phyloP scores from a whole-genome alignment of 228 moss, liverwort and hornwort genomes.

The Sphagnum fallax region DNA sequence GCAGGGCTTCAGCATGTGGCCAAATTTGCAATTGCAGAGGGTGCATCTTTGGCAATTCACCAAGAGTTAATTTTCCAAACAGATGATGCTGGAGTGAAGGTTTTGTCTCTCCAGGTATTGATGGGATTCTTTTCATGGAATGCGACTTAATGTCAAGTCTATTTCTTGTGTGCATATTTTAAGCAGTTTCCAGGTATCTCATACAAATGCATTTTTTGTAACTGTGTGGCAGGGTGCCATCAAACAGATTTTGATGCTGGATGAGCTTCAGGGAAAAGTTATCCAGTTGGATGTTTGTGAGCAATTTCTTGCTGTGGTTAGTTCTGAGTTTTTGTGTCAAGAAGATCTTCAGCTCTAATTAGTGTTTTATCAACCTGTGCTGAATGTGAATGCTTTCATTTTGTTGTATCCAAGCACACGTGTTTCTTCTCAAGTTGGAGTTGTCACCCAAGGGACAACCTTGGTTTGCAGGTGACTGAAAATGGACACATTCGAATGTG shows the following conservation, averaged over 20 bases:
- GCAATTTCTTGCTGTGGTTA: conserved; percentile 56
- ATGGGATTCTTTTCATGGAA: background rate
- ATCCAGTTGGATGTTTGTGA: conserved; percentile 52
- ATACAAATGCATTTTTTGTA: background rate
- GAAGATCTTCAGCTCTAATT: no score
- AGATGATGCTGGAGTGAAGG: conserved; percentile 46
- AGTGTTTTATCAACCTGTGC: background rate
- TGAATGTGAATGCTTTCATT: background rate
- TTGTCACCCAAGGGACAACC: background rate
- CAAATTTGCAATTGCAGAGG: conserved; percentile 29
- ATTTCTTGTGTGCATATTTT: background rate
- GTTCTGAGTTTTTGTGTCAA: conserved; percentile 6
- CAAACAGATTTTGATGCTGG: conserved; percentile 46
- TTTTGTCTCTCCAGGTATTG: conserved; percentile 48
- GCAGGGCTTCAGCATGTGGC: conserved; percentile 53
- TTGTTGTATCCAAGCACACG: background rate
- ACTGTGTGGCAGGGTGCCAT: conserved; percentile 36
- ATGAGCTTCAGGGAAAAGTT: conserved; percentile 55
- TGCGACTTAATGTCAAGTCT: background rate
- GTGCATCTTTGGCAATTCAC: conserved; percentile 46
- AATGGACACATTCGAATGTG: conserved; percentile 55
- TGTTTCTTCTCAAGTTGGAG: background rate
- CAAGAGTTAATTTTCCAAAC: conserved; percentile 47
- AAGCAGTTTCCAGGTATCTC: background rate
- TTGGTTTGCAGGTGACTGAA: conserved; percentile 19